These are phyloP conservation scores for Cytospora leucostoma DNA, from an alignment of 2,329 filamentous ascomycete genomes.

Conservation along the genomic window DNA sequence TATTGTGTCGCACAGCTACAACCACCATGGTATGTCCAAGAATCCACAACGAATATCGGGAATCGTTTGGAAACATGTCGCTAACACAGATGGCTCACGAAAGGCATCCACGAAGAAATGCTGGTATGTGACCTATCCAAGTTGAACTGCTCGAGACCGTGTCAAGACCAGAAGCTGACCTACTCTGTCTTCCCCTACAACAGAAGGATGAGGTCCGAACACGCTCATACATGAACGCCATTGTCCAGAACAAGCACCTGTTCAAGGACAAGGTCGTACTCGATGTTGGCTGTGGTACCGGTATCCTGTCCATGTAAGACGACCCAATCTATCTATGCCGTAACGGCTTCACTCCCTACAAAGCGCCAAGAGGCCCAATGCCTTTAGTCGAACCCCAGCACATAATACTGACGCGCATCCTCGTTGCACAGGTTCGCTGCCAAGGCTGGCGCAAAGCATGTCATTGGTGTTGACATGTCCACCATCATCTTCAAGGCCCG, in stretches of 20 bases:
- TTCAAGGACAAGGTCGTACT: constrained; percentile 84
- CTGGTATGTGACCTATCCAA: constrained; percentile 64
- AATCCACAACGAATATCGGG: constrained; percentile 34
- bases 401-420: constrained; percentile 12
- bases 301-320: constrained; percentile 94
- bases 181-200: constrained; percentile 21
- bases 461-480: constrained; percentile 99
- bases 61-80: constrained; percentile 3
- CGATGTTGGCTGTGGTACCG: constrained; percentile 95
- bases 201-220: constrained; percentile 99
- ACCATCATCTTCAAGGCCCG: constrained; percentile 98
- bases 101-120: constrained; percentile 97
- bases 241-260: constrained; percentile 93
- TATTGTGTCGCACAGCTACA: constrained; percentile 66
- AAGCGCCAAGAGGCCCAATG: not conserved
- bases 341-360: not conserved
- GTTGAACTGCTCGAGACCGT: not conserved
- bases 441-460: constrained; percentile 94
- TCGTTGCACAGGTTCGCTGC: constrained; percentile 78
- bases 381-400: not conserved
- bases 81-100: constrained; percentile 26
- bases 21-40: constrained; percentile 79
- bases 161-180: constrained; percentile 30
- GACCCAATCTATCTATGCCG: constrained; percentile 2
- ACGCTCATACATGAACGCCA: constrained; percentile 93